Conservation (phyloP, 495 filamentous ascomycete species). For the Lasiosphaeriaceae sp. region DNA sequence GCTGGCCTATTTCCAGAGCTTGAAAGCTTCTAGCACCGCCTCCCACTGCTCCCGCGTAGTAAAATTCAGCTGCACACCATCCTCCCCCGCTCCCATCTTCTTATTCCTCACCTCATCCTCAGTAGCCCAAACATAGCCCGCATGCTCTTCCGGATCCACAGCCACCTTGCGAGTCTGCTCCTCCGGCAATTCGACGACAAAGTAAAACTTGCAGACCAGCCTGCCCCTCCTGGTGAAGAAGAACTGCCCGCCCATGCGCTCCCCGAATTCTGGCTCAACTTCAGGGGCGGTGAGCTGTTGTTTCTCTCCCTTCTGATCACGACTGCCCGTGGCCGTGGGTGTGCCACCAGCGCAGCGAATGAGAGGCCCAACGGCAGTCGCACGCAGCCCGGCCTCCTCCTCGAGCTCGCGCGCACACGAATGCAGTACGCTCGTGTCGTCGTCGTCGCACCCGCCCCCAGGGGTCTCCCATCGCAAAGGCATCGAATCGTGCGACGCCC, state of each 20-base stretch:
- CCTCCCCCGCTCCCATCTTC: conserved; percentile 23
- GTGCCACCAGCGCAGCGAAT: conserved; percentile 3
- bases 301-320: background rate
- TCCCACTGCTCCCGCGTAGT: conserved; percentile 18
- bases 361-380: conserved; percentile 20
- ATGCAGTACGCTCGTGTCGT: conserved; percentile 39
- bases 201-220: conserved; percentile 29
- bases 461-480: conserved; percentile 40
- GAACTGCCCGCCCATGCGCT: conserved; percentile 5
- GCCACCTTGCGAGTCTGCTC: conserved; percentile 7
- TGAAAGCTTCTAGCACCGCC: conserved; percentile 26
- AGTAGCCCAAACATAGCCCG: conserved; percentile 21
- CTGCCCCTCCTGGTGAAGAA: conserved; percentile 14
- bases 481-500: conserved; percentile 32
- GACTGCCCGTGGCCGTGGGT: background rate
- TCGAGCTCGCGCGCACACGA: conserved; percentile 36
- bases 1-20: conserved; percentile 20
- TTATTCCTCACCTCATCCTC: conserved; percentile 24
- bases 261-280: conserved; percentile 3
- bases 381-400: conserved; percentile 39
- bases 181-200: conserved; percentile 19
- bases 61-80: conserved; percentile 22
- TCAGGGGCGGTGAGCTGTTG: background rate
- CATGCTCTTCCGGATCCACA: conserved; percentile 25
- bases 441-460: conserved; percentile 37